These are phyloP conservation scores for Pisolithus microcarpus DNA, from an alignment of 768 basidiomycete species.

Conservation along the genomic window DNA sequence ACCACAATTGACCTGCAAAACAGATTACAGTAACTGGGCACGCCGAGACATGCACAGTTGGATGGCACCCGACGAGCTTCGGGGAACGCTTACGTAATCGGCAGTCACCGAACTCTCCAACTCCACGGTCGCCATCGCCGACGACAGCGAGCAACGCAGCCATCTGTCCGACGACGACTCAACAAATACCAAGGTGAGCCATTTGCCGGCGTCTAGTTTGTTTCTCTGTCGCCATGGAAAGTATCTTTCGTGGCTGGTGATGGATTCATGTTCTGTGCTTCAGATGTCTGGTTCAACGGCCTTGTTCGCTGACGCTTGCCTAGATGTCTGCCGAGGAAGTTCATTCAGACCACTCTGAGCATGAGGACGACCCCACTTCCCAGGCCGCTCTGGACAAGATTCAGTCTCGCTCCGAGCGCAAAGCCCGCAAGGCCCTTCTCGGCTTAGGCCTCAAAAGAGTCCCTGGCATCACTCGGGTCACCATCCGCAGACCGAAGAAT, in stretches of 20 bases:
- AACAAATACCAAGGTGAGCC: slow-evolving; percentile 17
- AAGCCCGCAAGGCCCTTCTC: slow-evolving; percentile 90
- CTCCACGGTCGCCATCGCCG: slow-evolving; percentile 23
- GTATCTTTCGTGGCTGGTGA: slow-evolving; percentile 1
- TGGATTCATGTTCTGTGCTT: slow-evolving; percentile 23
- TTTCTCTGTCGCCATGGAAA: neutral
- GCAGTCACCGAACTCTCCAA: slow-evolving; percentile 19
- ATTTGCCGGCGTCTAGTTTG: neutral
- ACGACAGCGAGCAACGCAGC: slow-evolving; percentile 28
- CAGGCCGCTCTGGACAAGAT: slow-evolving; percentile 85
- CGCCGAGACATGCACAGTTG: too few relatives aligned
- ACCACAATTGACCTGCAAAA: too few relatives aligned
- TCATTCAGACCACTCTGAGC: slow-evolving; percentile 69
- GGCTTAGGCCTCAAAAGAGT: slow-evolving; percentile 90
- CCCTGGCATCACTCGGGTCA: slow-evolving; percentile 89
- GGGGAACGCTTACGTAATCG: slow-evolving; percentile 5
- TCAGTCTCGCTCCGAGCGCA: slow-evolving; percentile 90
- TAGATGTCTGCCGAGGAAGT: slow-evolving; percentile 83
- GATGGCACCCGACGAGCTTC: too few relatives aligned
- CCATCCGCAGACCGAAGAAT: slow-evolving; percentile 90
- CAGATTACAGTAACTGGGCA: too few relatives aligned
- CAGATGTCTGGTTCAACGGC: slow-evolving; percentile 26
- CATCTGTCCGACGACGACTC: slow-evolving; percentile 8
- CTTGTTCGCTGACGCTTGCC: slow-evolving; percentile 8
- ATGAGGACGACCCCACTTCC: slow-evolving; percentile 79